Percentiles rank a stretch among this genome's conserved stretches.
These are phyloP conservation scores for Xylaria castorea DNA, from an alignment of 495 filamentous ascomycete genomes.

Conservation along the genomic window DNA sequence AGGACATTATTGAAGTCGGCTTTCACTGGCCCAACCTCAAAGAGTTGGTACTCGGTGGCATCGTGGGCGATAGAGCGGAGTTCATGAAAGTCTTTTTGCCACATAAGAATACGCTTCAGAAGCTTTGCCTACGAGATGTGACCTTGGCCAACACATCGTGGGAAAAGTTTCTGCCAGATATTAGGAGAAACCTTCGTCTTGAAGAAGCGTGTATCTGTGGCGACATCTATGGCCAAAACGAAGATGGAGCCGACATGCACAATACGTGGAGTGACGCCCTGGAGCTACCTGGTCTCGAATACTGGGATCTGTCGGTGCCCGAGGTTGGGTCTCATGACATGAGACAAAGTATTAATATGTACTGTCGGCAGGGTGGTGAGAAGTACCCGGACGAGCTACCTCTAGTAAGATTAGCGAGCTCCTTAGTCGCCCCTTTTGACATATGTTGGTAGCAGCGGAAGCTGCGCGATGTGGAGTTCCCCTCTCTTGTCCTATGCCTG, in stretches of 20 bases:
- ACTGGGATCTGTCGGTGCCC: slow-evolving; percentile 21
- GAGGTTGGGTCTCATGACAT: background rate
- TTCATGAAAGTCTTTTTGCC: slow-evolving; percentile 23
- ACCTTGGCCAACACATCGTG: slow-evolving; percentile 28
- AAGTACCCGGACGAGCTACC: slow-evolving; percentile 24
- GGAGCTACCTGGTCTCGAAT: background rate
- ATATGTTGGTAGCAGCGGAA: background rate
- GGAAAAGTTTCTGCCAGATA: slow-evolving; percentile 25
- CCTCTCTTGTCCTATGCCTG: background rate
- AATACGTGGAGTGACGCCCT: background rate
- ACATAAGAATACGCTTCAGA: slow-evolving; percentile 31
- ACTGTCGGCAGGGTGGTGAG: slow-evolving; percentile 22
- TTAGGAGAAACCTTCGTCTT: slow-evolving; percentile 28
- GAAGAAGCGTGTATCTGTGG: slow-evolving; percentile 24
- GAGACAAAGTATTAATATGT: slow-evolving; percentile 22
- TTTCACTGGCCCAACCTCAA: slow-evolving; percentile 26
- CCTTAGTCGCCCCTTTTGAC: background rate
- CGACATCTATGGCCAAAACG: slow-evolving; percentile 7
- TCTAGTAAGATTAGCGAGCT: slow-evolving; percentile 15
- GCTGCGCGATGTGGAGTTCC: background rate
- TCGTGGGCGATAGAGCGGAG: slow-evolving; percentile 24
- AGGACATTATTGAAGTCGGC: slow-evolving; percentile 14
- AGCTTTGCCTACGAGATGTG: slow-evolving; percentile 20
- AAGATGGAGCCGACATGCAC: slow-evolving; percentile 1
- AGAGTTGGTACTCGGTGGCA: slow-evolving; percentile 16